These are phyloP conservation scores for Gamarada debralockiae DNA, from an alignment of 495 filamentous ascomycete genomes.

Conservation along the genomic window DNA sequence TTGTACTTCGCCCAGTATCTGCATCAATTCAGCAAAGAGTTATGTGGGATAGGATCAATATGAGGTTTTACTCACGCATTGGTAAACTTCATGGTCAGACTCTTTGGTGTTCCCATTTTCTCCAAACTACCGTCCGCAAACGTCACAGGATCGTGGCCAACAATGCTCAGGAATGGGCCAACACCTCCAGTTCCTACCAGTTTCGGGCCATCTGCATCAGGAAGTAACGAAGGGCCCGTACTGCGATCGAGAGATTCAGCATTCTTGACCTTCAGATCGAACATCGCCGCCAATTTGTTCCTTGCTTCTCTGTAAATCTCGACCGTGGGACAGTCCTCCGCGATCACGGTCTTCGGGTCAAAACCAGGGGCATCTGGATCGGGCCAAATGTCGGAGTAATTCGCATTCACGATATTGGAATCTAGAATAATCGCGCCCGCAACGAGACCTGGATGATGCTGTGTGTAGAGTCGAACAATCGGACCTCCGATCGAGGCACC, in stretches of 20 bases:
- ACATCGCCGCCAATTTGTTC: slow-evolving; percentile 34
- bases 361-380: slow-evolving; percentile 52
- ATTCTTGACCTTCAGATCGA: slow-evolving; percentile 52
- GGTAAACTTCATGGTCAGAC: slow-evolving; percentile 7
- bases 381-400: slow-evolving; percentile 56
- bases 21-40: slow-evolving; percentile 39
- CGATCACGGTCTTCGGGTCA: slow-evolving; percentile 34
- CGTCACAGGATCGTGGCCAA: slow-evolving; percentile 56
- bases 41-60: no score
- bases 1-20: slow-evolving; percentile 57
- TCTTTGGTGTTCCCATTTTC: slow-evolving; percentile 25
- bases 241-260: slow-evolving; percentile 51
- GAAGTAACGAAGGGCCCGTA: slow-evolving; percentile 45
- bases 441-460: slow-evolving; percentile 40
- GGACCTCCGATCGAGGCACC: slow-evolving; percentile 57
- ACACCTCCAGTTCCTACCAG: slow-evolving; percentile 36
- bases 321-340: slow-evolving; percentile 34
- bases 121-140: slow-evolving; percentile 50
- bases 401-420: slow-evolving; percentile 56
- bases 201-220: slow-evolving; percentile 41
- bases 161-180: slow-evolving; percentile 46
- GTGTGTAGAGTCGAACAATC: slow-evolving; percentile 52
- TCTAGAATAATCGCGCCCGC: slow-evolving; percentile 54
- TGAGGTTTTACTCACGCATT: slow-evolving; percentile 11
- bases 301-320: slow-evolving; percentile 44